A percentile compares a stretch with the other conserved stretches of the same genome.
phyloP scores from a whole-genome alignment of 2,329 filamentous ascomycete genomes.

The Monilinia polystroma region DNA sequence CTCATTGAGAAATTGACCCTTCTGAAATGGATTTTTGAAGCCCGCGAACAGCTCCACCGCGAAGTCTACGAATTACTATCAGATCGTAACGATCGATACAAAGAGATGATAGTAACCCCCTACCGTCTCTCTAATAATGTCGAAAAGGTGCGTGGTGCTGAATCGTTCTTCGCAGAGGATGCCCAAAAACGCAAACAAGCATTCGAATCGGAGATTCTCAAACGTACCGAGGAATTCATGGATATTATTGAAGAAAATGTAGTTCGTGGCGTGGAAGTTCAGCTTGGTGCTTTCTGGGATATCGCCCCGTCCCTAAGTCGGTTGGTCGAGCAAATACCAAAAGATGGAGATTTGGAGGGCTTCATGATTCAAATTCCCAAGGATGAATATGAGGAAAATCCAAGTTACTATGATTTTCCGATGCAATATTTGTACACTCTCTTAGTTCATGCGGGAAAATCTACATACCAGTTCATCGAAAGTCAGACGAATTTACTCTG shows the following conservation, averaged over 20 bases:
- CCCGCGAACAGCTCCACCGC: slow-evolving; percentile 81
- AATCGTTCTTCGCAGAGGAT: slow-evolving; percentile 80
- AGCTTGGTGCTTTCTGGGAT: slow-evolving; percentile 96
- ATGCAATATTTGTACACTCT: slow-evolving; percentile 88
- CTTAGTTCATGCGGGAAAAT: slow-evolving; percentile 84
- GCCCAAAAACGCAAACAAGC: slow-evolving; percentile 67
- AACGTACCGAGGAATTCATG: slow-evolving; percentile 74
- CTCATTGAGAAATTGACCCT: slow-evolving; percentile 91
- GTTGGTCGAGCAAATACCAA: slow-evolving; percentile 77
- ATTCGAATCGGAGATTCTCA: slow-evolving; percentile 69
- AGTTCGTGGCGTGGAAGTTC: slow-evolving; percentile 81
- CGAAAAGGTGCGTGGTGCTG: slow-evolving; percentile 76
- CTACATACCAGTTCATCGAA: slow-evolving; percentile 95
- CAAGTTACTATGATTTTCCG: slow-evolving; percentile 74
- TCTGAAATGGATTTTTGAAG: slow-evolving; percentile 95
- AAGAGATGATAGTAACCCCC: slow-evolving; percentile 77
- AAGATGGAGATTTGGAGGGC: slow-evolving; percentile 44
- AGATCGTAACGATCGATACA: slow-evolving; percentile 83
- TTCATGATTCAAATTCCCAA: slow-evolving; percentile 77
- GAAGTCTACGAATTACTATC: slow-evolving; percentile 81
- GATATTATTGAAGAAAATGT: slow-evolving; percentile 81
- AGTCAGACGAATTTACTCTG: slow-evolving; percentile 89
- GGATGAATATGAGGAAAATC: slow-evolving; percentile 82
- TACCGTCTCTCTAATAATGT: slow-evolving; percentile 73
- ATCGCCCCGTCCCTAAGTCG: slow-evolving; percentile 81